phyloP scores from a whole-genome alignment of 2,329 filamentous ascomycete genomes.

The Phyllosticta paracitricarpa region DNA sequence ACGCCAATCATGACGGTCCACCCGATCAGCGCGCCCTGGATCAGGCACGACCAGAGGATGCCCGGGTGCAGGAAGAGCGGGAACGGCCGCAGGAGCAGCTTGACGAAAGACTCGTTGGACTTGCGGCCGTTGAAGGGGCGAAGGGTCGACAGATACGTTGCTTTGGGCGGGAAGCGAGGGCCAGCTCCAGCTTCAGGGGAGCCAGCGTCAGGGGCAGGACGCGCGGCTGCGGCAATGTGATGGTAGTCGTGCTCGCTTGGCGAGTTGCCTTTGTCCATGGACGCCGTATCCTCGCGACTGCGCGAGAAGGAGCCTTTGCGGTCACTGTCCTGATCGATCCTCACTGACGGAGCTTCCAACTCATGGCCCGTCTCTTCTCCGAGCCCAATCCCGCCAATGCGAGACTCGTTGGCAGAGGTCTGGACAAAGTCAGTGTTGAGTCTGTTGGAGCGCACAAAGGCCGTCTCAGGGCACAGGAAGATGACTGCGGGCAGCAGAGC shows the following conservation, averaged over 20 bases:
- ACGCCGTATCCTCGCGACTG: neutral
- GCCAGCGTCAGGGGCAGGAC: neutral
- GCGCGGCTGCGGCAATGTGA: neutral
- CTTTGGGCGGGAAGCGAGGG: slow-evolving; percentile 31
- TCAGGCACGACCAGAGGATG: slow-evolving; percentile 70
- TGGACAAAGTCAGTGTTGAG: slow-evolving; percentile 41
- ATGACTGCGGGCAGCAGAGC: slow-evolving; percentile 60
- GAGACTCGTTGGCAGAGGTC: neutral
- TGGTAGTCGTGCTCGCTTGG: neutral
- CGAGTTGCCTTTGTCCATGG: neutral
- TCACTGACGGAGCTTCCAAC: neutral
- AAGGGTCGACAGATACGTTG: slow-evolving; percentile 50
- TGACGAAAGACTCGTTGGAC: slow-evolving; percentile 62
- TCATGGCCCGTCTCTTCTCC: neutral
- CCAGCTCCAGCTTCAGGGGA: neutral
- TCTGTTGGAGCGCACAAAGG: slow-evolving; percentile 55
- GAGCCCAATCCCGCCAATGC: neutral
- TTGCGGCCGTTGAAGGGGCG: slow-evolving; percentile 73
- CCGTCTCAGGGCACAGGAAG: slow-evolving; percentile 76
- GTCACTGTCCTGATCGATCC: neutral
- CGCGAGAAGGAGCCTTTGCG: neutral
- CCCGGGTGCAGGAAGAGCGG: slow-evolving; percentile 76
- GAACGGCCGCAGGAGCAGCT: slow-evolving; percentile 60
- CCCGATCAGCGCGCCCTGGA: slow-evolving; percentile 83
- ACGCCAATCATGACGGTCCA: slow-evolving; percentile 93